Evolutionary conservation across 345 rosid genomes (phyloP).

Genomic region (Conringia planisiliqua): DNA sequence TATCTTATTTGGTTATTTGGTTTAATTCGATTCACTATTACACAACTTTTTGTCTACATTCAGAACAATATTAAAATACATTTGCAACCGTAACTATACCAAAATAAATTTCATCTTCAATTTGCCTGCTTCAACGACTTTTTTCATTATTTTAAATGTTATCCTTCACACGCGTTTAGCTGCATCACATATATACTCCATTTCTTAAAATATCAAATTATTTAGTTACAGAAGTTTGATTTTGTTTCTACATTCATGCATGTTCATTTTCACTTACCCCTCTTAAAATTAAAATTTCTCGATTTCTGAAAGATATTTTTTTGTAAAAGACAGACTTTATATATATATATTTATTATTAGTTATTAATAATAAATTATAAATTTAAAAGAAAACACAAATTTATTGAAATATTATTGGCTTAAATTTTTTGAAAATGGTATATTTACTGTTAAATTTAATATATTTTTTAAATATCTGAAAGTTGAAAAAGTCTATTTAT

Average conservation of each 20-base stretch:
- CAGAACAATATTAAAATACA: background rate
- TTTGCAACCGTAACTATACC: background rate
- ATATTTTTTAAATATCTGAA: too few species aligned
- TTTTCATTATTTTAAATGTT: background rate
- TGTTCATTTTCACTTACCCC: background rate
- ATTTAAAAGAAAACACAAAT: too few species aligned
- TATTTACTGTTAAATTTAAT: too few species aligned
- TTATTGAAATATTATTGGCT: too few species aligned
- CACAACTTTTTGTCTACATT: background rate
- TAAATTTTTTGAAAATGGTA: too few species aligned
- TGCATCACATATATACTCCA: background rate
- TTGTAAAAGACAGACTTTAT: too few species aligned
- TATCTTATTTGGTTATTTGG: too few species aligned
- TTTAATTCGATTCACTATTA: background rate
- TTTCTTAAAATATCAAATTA: background rate
- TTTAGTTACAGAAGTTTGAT: background rate
- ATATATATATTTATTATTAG: too few species aligned
- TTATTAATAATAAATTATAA: too few species aligned
- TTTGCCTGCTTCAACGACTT: background rate
- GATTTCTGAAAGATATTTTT: too few species aligned
- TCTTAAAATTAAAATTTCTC: background rate
- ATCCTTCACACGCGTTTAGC: background rate
- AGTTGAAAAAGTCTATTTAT: too few species aligned
- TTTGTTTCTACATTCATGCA: background rate
- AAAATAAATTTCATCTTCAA: background rate